Base-by-base conservation (phyloP, 805 yeast species). In the Saccharomycopsis olivae region DNA sequence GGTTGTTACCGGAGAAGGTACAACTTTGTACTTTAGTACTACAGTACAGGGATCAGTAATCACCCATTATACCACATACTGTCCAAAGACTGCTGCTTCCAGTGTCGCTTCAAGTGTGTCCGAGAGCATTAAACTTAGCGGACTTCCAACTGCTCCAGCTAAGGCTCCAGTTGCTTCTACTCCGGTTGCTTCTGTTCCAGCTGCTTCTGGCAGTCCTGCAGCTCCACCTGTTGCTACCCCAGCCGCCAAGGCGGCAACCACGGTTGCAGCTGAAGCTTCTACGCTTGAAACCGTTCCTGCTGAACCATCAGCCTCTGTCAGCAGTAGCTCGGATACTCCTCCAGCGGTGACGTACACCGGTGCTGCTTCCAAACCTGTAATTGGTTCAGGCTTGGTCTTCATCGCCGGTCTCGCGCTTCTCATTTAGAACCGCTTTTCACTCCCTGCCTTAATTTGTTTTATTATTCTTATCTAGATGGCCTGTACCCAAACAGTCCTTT, bases 21-120 rank as follows among this genome's bases (percentile, higher is more conserved):
- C 25, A 23, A 19, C 37, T 34, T 21, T 33, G 5, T n/a, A 4
- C 32, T 11, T 33, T 16, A 4, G 9, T 5, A 19, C 33, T 15
- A 13, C 37, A 6, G 4, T 10, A 8, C 14, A 6, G 8, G 14
- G 11, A 20, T 21, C 37, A n/a, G 20, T n/a, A 29, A 45, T 21
- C 19, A 50, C 52, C 32, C 30, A 38, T 19, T 47, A 45, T 45
- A 49, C 54, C 39, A 49, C 55, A 33, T 49, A 43, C 47, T 49
- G 52, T 38, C 53, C 55, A 48, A 44, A 47, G 32, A 44, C 51
- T 15, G 41, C 50, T 24, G 25, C 44, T 19, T 20, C 34, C 9
- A 29, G 43, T 32, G 14, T 43, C 25, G 39, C 39, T 4, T 16
- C 34, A 17, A 28, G 16, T n/a, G 8, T 20, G 10, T 25, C 5